Evolutionary conservation across 2,329 filamentous ascomycete species (phyloP).

Genomic region (Colletotrichum sp.): DNA sequence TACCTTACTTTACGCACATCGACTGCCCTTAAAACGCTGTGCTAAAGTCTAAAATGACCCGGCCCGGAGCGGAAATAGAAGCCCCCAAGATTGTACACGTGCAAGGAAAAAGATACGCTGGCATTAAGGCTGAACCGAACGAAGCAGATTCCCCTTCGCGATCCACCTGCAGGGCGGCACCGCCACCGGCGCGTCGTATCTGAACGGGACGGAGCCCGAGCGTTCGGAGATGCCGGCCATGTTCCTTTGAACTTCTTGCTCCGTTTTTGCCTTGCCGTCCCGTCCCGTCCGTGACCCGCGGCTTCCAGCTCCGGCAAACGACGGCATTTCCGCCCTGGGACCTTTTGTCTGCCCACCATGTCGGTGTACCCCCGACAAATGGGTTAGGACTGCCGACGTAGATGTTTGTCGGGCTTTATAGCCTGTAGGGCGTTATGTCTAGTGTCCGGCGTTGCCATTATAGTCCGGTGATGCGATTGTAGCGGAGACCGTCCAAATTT

Average conservation of each 20-base stretch:
- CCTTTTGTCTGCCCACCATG: neutral
- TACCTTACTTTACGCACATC: neutral
- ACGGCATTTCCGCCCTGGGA: neutral
- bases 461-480: neutral
- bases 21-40: neutral
- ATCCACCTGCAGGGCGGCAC: neutral
- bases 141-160: neutral
- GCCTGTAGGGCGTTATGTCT: neutral
- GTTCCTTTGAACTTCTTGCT: neutral
- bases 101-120: neutral
- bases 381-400: neutral
- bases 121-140: neutral
- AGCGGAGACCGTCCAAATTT: neutral
- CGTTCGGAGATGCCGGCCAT: neutral
- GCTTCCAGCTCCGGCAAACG: neutral
- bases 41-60: neutral
- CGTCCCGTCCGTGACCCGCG: constrained; percentile 1
- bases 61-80: neutral
- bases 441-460: neutral
- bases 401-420: neutral
- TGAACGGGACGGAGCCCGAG: neutral
- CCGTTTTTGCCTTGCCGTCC: neutral
- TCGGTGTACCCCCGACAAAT: neutral
- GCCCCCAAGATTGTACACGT: neutral
- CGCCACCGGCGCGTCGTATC: neutral